These are phyloP conservation scores for Solanum sparsipilum DNA, from an alignment of 257 asterid species.

Conservation along the genomic window DNA sequence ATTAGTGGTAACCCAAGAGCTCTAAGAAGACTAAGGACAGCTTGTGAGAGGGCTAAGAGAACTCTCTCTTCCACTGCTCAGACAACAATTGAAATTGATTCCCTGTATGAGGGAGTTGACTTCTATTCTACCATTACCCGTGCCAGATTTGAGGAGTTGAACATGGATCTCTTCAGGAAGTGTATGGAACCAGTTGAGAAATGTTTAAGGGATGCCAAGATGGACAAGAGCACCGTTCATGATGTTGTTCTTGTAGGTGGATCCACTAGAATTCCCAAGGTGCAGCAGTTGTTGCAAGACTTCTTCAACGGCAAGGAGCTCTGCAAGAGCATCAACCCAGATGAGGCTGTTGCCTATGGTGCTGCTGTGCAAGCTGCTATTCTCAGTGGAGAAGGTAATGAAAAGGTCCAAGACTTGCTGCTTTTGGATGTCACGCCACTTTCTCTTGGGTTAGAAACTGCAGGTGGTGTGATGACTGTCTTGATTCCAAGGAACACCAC, in stretches of 20 bases:
- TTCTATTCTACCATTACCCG: constrained; percentile 73
- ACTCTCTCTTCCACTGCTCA: constrained; percentile 87
- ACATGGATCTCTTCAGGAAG: constrained; percentile 74
- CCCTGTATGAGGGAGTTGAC: constrained; percentile 68
- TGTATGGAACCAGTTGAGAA: constrained; percentile 92
- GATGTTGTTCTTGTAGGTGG: constrained; percentile 54
- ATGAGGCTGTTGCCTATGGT: constrained; percentile 37
- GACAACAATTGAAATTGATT: constrained; percentile 71
- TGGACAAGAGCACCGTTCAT: constrained; percentile 70
- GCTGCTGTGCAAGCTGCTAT: constrained; percentile 40
- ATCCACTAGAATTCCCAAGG: constrained; percentile 34
- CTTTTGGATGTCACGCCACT: constrained; percentile 28
- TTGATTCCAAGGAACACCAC: constrained; percentile 30
- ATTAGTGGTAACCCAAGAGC: constrained; percentile 67
- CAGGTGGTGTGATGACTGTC: constrained; percentile 36
- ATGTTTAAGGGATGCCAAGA: constrained; percentile 81
- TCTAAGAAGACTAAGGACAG: constrained; percentile 53
- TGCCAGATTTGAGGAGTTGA: constrained; percentile 68
- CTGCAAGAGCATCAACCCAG: constrained; percentile 38
- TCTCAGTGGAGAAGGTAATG: constrained; percentile 31
- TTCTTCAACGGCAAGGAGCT: constrained; percentile 33
- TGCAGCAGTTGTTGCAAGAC: constrained; percentile 27
- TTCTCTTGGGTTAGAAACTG: constrained; percentile 28
- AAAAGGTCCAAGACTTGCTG: constrained; percentile 28
- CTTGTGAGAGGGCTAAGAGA: constrained; percentile 84